Evolutionary conservation across 768 basidiomycete genomes (phyloP), one percentile per base, ranked within the genome.

Genomic region (Suillus occidentalis): DNA sequence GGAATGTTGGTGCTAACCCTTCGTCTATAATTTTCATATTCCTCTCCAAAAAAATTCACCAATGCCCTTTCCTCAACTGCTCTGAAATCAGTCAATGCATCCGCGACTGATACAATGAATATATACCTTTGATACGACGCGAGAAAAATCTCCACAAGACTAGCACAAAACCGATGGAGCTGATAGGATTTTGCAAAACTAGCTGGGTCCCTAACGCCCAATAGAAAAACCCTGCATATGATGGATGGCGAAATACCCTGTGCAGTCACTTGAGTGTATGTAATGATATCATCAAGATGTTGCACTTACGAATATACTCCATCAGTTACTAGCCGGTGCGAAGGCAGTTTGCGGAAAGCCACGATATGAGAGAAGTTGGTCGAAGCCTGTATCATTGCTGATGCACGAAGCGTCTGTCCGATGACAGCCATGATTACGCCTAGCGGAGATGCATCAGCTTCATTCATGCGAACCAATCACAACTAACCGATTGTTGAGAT

Each of bases 131-230:
- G 36, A 90, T 97, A 12, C 97, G 85, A 65, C 81, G 75, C 64
- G 88, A 85, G 78, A 99, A 99, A 82, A 99, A 99, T 57, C 84
- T 81, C 87, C 92, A 95, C 6, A 99, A 80, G 1, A 95, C 76
- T 43, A 84, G 67, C 2, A 82, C 71, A 72, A 91, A 99, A 2
- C 86, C 75, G 2, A 88, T 52, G 67, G 92, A 88, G 16, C 88
- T 87, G 18, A 95, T 37, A 0, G 91, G 86, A 73, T 99, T 99
- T 72, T 95, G 95, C 25, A 99, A 82, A 1, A 94, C 85, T 43
- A 99, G 78, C 74, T 99, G 97, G 0, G 95, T 97, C 2, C 96
- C 95, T 34, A 99, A 72, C 0, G 95, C 95, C 97, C 97, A 99
- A 76, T 97, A 99, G 76, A 92, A 97, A 81, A 98, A 99, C 2